phyloP scores from a whole-genome alignment of 208 protist genomes.

The Acanthamoeba healyi region DNA sequence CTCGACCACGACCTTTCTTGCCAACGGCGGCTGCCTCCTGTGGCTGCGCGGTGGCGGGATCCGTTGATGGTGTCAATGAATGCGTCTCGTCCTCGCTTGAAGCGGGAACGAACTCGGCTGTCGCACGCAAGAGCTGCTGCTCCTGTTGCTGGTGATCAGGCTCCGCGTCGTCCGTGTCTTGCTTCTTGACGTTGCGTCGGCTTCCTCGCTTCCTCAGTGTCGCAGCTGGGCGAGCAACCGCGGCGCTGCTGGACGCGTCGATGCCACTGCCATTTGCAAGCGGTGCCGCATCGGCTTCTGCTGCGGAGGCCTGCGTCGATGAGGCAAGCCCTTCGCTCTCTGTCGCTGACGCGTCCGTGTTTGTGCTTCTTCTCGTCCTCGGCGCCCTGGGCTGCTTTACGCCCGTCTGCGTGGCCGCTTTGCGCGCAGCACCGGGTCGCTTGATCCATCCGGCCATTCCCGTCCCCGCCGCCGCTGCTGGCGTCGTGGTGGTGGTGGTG shows the following conservation, averaged over 20 bases:
- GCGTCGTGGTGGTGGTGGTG: neutral
- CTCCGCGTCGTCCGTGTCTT: too few species aligned
- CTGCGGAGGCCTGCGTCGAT: neutral
- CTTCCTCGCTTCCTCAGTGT: neutral
- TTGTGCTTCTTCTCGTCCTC: neutral
- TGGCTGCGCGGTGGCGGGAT: too few species aligned
- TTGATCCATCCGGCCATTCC: neutral
- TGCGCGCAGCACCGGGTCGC: slow-evolving; percentile 2
- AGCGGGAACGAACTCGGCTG: too few species aligned
- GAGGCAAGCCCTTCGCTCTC: too few species aligned
- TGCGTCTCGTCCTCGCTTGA: too few species aligned
- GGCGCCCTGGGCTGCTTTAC: neutral
- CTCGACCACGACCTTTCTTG: neutral
- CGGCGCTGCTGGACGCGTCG: neutral
- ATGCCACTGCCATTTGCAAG: too few species aligned
- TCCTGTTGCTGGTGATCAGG: neutral
- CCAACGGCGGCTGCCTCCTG: too few species aligned
- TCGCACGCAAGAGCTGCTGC: too few species aligned
- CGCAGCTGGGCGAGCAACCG: too few species aligned
- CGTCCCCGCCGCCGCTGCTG: neutral
- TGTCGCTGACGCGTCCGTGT: too few species aligned
- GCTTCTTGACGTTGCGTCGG: neutral
- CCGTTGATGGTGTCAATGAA: too few species aligned
- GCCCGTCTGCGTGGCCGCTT: neutral
- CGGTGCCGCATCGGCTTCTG: too few species aligned